phyloP scores from a whole-genome alignment of 345 rosid species.

The Citrus mangshanensis region DNA sequence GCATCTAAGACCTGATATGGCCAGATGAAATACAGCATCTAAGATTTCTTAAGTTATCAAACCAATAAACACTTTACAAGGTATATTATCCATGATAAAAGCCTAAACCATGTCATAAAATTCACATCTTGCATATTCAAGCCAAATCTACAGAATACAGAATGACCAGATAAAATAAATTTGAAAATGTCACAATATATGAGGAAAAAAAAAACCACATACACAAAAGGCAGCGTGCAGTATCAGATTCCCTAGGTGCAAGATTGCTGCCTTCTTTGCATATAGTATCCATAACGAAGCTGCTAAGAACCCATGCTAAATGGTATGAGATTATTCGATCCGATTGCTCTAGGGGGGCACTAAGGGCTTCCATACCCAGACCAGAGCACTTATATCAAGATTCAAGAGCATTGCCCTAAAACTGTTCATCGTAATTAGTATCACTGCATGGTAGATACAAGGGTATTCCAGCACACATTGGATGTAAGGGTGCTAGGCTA shows the following conservation, averaged over 20 bases:
- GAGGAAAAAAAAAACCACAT: not conserved
- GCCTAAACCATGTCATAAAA: not conserved
- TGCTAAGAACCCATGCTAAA: not conserved
- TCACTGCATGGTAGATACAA: not conserved
- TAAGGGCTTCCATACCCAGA: not conserved
- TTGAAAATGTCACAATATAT: not conserved
- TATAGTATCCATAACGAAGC: not conserved
- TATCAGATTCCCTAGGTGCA: not conserved
- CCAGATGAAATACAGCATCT: not conserved
- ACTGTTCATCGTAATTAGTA: not conserved
- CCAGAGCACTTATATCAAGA: not conserved
- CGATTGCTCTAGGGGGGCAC: not conserved
- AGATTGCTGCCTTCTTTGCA: not conserved
- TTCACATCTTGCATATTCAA: not conserved
- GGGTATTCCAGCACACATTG: not conserved
- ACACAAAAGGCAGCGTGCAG: not conserved
- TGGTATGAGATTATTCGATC: not conserved
- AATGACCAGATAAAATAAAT: not conserved
- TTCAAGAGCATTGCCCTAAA: not conserved
- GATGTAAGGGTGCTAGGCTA: not conserved
- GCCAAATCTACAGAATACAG: not conserved
- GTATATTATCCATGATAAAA: not conserved
- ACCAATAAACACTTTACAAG: not conserved
- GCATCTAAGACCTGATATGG: too few relatives aligned
- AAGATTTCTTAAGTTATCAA: not conserved